phyloP scores from a whole-genome alignment of 768 basidiomycete genomes.

The Dentipellis sp. region DNA sequence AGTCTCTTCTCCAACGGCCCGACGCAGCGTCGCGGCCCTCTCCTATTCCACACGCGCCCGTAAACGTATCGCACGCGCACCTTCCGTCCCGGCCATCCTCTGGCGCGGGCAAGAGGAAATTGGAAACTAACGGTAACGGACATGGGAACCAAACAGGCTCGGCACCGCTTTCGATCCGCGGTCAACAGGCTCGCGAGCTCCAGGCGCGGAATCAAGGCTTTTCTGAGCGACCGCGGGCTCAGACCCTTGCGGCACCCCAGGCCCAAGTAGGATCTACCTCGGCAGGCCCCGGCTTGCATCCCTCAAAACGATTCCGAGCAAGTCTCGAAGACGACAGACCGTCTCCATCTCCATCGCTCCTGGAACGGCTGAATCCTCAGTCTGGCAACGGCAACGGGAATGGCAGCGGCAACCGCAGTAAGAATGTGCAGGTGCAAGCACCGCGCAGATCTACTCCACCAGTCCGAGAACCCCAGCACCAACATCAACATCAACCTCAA shows the following conservation, averaged over 20 bases:
- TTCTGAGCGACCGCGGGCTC: no score
- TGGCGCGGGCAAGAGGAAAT: no score
- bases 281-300: neutral
- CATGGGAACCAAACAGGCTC: neutral
- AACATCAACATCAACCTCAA: neutral
- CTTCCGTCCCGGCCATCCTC: no score
- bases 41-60: neutral
- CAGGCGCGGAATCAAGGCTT: no score
- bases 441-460: no score
- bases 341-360: neutral
- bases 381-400: neutral
- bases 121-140: no score
- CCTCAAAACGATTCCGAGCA: neutral
- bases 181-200: constrained; percentile 2
- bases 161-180: neutral
- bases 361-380: neutral
- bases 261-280: neutral
- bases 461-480: neutral
- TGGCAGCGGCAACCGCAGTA: no score
- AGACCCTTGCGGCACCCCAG: no score
- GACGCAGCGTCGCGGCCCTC: neutral
- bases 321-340: neutral
- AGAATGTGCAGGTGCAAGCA: no score
- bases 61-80: no score
- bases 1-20: constrained; percentile 1